Conservation (phyloP, 73 alveolate species). For the Urostyla sp. region DNA sequence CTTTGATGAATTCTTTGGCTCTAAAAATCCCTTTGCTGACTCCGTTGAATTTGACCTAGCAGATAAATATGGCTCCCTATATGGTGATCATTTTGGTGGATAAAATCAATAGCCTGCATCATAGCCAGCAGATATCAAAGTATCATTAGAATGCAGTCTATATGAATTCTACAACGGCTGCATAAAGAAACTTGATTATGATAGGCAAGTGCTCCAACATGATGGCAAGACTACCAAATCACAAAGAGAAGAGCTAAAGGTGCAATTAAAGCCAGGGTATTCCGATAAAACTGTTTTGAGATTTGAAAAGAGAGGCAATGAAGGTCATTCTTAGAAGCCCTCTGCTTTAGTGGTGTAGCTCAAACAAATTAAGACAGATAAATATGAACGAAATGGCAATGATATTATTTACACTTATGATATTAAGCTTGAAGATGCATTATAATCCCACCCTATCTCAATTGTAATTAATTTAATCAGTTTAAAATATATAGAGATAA, state of each 20-base stretch:
- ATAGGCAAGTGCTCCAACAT: constrained; percentile 71
- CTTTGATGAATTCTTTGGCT: constrained; percentile 94
- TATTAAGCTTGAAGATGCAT: constrained; percentile 82
- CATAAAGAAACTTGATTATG: constrained; percentile 76
- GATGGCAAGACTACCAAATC: constrained; percentile 86
- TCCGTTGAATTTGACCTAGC: constrained; percentile 65
- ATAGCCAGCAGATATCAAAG: constrained; percentile 69
- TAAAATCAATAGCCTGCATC: constrained; percentile 53
- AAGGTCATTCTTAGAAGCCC: constrained; percentile 68
- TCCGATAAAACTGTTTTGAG: constrained; percentile 75
- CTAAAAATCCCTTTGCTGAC: constrained; percentile 91
- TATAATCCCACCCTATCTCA: constrained; percentile 80
- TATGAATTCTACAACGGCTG: constrained; percentile 90
- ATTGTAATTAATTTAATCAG: constrained; percentile 17
- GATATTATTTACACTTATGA: constrained; percentile 81
- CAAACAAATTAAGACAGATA: constrained; percentile 78
- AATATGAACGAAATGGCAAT: constrained; percentile 82
- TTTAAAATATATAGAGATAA: constrained; percentile 19
- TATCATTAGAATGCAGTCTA: constrained; percentile 81
- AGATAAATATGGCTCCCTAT: constrained; percentile 72
- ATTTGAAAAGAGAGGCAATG: constrained; percentile 87
- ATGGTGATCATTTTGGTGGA: constrained; percentile 85
- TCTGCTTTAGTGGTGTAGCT: constrained; percentile 81
- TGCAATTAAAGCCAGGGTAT: constrained; percentile 89
- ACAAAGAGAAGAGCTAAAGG: constrained; percentile 64